These are phyloP conservation scores for Scytalidium sp. DNA, from an alignment of 2,329 filamentous ascomycete species.

Conservation along the genomic window DNA sequence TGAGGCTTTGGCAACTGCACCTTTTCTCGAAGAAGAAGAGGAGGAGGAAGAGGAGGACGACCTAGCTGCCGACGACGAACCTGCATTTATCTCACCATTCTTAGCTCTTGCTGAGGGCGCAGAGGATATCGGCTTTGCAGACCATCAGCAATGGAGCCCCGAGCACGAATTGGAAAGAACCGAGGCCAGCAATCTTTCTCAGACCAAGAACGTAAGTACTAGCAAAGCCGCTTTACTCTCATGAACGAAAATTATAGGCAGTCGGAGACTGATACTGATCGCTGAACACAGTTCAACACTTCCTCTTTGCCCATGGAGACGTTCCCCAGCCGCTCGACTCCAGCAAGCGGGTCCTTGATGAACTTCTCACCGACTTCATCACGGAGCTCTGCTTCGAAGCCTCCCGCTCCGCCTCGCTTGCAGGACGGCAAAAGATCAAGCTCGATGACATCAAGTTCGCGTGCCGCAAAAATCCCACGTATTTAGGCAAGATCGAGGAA, in stretches of 20 bases:
- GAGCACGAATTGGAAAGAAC: constrained; percentile 74
- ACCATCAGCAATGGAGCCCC: constrained; percentile 62
- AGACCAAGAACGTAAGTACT: constrained; percentile 62
- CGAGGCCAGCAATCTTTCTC: constrained; percentile 81
- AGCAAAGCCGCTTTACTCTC: not conserved
- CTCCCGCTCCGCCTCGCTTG: constrained; percentile 78
- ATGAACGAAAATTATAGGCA: not conserved
- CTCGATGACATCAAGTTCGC: constrained; percentile 97
- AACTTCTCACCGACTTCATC: constrained; percentile 95
- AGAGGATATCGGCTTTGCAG: too few relatives aligned
- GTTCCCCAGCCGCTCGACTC: constrained; percentile 73
- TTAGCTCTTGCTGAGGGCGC: not conserved
- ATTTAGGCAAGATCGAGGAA: constrained; percentile 86
- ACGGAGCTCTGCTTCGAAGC: constrained; percentile 91
- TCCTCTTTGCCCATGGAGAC: constrained; percentile 81
- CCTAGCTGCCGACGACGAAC: too few relatives aligned
- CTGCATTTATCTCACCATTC: too few relatives aligned
- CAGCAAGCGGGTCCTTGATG: constrained; percentile 84
- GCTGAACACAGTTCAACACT: constrained; percentile 61
- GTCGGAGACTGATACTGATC: constrained; percentile 12
- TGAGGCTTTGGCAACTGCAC: too few relatives aligned
- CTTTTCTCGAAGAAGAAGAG: too few relatives aligned
- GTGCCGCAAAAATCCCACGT: constrained; percentile 77
- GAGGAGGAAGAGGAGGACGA: too few relatives aligned
- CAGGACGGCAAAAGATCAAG: constrained; percentile 93